phyloP scores from a whole-genome alignment of 305 asterid species.

The Coffea humblotiana region DNA sequence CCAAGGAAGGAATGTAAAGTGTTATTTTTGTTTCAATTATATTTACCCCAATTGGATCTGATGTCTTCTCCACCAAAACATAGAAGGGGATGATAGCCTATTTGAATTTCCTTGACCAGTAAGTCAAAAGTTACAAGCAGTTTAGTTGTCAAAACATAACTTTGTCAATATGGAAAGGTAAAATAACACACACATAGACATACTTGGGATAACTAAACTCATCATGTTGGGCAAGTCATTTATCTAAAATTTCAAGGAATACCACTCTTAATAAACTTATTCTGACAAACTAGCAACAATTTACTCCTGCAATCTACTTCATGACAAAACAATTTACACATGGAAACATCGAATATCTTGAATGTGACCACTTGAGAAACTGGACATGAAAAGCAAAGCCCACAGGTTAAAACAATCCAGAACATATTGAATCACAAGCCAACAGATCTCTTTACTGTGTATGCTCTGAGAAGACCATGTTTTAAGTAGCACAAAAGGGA shows the following conservation, averaged over 20 bases:
- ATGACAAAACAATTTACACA: neutral
- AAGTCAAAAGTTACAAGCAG: neutral
- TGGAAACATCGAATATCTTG: neutral
- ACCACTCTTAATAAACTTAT: neutral
- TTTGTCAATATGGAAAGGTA: neutral
- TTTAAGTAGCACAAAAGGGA: constrained; percentile 8
- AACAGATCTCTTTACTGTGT: neutral
- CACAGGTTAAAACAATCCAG: neutral
- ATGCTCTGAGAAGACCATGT: neutral
- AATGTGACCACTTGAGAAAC: neutral
- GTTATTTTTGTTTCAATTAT: neutral
- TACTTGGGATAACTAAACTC: neutral
- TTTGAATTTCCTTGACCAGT: no score
- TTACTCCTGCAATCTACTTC: neutral
- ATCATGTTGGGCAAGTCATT: neutral
- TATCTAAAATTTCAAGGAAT: no score
- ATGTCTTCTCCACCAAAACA: neutral
- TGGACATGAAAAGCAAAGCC: neutral
- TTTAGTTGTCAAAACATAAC: neutral
- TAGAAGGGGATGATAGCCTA: no score
- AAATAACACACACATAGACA: neutral
- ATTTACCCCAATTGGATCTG: neutral
- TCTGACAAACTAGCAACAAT: neutral
- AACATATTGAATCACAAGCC: neutral
- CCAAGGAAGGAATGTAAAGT: neutral